Base-by-base conservation (phyloP, 2,329 filamentous ascomycete genomes). In the Paecilomyces fulvus region DNA sequence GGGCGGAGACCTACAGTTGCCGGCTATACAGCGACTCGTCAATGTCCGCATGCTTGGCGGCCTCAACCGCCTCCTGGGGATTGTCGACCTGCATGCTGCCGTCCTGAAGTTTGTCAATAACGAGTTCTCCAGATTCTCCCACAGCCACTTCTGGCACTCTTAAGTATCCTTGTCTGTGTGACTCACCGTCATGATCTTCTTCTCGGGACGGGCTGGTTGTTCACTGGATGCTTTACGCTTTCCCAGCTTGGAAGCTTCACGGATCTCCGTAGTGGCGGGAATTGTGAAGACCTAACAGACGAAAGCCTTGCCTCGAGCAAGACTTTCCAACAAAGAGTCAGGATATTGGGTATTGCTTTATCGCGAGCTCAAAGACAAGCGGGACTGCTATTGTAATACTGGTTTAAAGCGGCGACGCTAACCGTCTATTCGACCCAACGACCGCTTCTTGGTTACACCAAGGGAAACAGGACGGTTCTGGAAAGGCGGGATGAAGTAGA, bases 1-100 rank as follows among this genome's bases (percentile, higher is more conserved):
- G 20, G 31, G 8, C 21, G 37, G 28, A 49, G 12, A 64, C 73
- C 66, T 61, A 76, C 70, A 87, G 80, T 75, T 87, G 83, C 63
- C 83, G 76, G 70, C 83, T 86, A 75, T 87, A 87, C 55, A 87
- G 74, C 46, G 83, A 85, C 72, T 87, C 83, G 65, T 87, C 83
- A 64, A 87, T 87, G 64, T 86, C 83, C 63, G 82, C 82, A 65
- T 81, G 77, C 66, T 84, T 84, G 64, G 84, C 79, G 75, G 81
- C 77, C 71, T 83, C 80, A 58, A 81, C 78, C 52, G 80, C 80
- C 63, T 80, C 78, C 61, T 79, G 75, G 60, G 80, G 79, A 63
- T 77, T 79, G 67, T 85, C 83, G 65, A 85, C 75, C 67, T 86
- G 80, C 83, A 86, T 86, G 61, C 79, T 82, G 66, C 68, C 64